Percentiles rank a stretch among this genome's conserved stretches.
These are phyloP conservation scores for Aspergillus felis DNA, from an alignment of 2,329 filamentous ascomycete species.

Conservation along the genomic window DNA sequence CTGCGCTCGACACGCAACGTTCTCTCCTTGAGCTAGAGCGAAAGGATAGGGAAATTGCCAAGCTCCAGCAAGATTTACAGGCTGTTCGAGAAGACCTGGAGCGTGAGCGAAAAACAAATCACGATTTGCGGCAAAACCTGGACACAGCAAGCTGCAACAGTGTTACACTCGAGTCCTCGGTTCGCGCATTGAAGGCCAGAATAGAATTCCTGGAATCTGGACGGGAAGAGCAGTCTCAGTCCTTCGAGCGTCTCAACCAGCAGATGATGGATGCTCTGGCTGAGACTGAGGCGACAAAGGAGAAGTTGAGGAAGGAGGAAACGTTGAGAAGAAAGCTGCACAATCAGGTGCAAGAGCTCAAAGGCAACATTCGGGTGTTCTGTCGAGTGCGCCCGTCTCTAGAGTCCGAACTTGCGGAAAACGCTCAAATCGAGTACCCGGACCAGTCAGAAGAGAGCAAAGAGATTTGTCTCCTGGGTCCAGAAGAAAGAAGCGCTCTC, in stretches of 20 bases:
- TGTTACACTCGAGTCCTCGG: constrained; percentile 67
- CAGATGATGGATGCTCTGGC: constrained; percentile 73
- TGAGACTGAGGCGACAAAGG: constrained; percentile 64
- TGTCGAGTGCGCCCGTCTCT: constrained; percentile 82
- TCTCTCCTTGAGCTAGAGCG: constrained; percentile 45
- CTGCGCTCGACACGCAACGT: constrained; percentile 36
- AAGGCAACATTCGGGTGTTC: constrained; percentile 98
- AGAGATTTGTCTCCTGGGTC: constrained; percentile 78
- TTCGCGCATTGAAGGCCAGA: constrained; percentile 72
- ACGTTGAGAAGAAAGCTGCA: constrained; percentile 86
- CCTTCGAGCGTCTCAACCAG: constrained; percentile 76
- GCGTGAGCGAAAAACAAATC: constrained; percentile 61
- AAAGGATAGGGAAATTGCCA: constrained; percentile 53
- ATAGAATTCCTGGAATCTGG: constrained; percentile 88
- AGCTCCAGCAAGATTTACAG: constrained; percentile 39
- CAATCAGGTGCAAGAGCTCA: constrained; percentile 96
- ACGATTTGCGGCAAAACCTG: constrained; percentile 56
- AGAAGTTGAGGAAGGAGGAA: constrained; percentile 87
- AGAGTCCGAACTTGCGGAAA: constrained; percentile 56
- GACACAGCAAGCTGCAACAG: constrained; percentile 59
- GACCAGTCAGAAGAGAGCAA: constrained; percentile 76
- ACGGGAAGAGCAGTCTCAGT: constrained; percentile 81
- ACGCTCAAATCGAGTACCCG: constrained; percentile 74
- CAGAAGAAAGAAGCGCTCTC: constrained; percentile 77
- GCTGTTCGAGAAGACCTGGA: constrained; percentile 47